These are phyloP conservation scores for Botrytis byssoidea DNA, from an alignment of 2,329 filamentous ascomycete species.

Conservation along the genomic window DNA sequence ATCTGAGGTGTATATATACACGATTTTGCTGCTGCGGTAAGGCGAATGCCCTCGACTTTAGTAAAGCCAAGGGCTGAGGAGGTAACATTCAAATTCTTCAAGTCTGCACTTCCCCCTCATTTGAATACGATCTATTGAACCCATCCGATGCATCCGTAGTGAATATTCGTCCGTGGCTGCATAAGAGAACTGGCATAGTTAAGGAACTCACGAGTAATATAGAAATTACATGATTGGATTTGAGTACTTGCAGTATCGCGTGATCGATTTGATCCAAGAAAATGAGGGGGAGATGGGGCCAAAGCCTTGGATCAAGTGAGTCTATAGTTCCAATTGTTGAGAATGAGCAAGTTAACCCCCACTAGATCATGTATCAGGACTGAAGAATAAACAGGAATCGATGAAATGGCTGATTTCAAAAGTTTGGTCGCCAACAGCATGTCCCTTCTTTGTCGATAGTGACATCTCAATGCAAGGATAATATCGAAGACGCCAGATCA, in stretches of 20 bases:
- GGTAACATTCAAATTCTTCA: not conserved
- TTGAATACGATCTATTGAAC: not conserved
- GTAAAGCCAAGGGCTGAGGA: not conserved
- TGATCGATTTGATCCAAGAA: not conserved
- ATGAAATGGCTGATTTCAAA: constrained; percentile 1
- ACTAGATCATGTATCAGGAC: not conserved
- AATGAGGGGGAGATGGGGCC: not conserved
- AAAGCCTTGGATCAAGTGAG: not conserved
- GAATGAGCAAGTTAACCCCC: not conserved
- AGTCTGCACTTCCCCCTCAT: not conserved
- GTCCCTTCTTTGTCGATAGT: not conserved
- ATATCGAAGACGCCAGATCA: not conserved
- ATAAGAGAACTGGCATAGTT: not conserved
- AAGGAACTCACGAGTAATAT: not conserved
- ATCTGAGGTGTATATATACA: constrained; percentile 12
- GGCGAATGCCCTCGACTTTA: not conserved
- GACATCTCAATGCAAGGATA: not conserved
- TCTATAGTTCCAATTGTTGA: not conserved
- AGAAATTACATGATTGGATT: not conserved
- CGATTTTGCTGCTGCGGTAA: not conserved
- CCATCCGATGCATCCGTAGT: not conserved
- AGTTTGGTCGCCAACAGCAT: constrained; percentile 10
- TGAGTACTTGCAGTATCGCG: constrained; percentile 3
- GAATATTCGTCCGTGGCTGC: not conserved
- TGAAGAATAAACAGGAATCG: not conserved